Base-by-base conservation (phyloP, 805 yeast genomes). In the Maudiozyma barnettii region DNA sequence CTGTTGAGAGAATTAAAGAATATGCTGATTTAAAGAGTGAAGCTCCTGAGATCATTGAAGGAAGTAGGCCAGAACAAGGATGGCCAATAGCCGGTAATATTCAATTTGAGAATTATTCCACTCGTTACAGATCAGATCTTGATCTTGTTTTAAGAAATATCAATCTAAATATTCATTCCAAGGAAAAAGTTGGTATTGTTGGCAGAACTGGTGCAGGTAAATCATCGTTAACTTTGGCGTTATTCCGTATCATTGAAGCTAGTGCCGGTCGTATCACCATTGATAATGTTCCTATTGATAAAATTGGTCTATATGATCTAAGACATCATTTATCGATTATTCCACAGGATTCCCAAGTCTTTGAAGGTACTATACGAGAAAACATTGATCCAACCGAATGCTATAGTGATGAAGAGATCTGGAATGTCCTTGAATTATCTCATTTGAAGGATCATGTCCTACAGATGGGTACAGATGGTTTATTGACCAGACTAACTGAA, bases 171-270 rank as follows among this genome's bases (percentile, higher is more conserved):
- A 78, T 91, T 56, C 73, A 78, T 43, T 78, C 90, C 1, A 71
- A 76, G 48, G 97, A 91, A 63, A 91, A 91, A 65, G 73, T 90
- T 60, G 98, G 98, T 51, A 89, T 90, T 65, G 97, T 91, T 48
- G 98, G 98, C 22, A 77, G 98, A 62, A 90, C 98, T 0, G 98
- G 98, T 53, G 97, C 97, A 2, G 98, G 98, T 53, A 89, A 89
- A 65, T 82, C 93, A 0, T 82, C 95, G 1, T 72, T 89, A 58
- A 84, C 95, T 0, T 68, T 87, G 58, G 93, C 96, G 0, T 68
- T 89, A 37, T 89, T 86, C 73, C 71, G 97, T 55, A 78, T 89
- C 41, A 85, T 90, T 57, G 96, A 90, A 65, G 76, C 84, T 1
- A 78, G 81, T 5, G 68, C 64, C 9, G 95, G 95, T n/a, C 65